These are phyloP conservation scores for Epichloe gansuensis DNA, from an alignment of 2,329 filamentous ascomycete genomes.

Conservation along the genomic window DNA sequence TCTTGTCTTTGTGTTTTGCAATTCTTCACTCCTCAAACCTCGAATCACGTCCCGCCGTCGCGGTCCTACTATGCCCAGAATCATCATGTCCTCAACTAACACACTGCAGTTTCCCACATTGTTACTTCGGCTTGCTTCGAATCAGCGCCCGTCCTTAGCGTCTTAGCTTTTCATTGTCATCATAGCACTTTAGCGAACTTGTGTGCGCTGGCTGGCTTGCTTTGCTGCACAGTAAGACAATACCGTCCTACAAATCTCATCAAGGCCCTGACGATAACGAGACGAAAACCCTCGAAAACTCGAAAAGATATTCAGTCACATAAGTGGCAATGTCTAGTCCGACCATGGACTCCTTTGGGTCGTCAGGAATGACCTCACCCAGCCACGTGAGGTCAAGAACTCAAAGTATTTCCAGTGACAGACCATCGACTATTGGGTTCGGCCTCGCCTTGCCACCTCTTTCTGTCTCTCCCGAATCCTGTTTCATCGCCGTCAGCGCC, in stretches of 20 bases:
- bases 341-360: conserved; percentile 4
- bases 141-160: background rate
- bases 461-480: conserved; percentile 61
- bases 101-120: background rate
- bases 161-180: background rate
- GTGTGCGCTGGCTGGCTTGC: no score
- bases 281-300: background rate
- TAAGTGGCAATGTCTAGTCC: conserved; percentile 2
- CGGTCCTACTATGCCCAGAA: background rate
- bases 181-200: no score
- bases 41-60: background rate
- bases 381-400: conserved; percentile 34
- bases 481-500: conserved; percentile 77
- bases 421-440: conserved; percentile 47
- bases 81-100: background rate
- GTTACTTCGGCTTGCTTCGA: background rate
- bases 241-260: background rate
- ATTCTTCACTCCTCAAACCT: background rate
- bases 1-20: background rate
- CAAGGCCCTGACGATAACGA: background rate
- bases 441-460: conserved; percentile 55
- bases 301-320: background rate
- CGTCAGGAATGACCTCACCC: conserved; percentile 22
- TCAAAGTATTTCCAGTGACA: conserved; percentile 60
- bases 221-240: background rate